Conservation (phyloP, 805 yeast genomes). For the Kodamaea kaohsiungensis region DNA sequence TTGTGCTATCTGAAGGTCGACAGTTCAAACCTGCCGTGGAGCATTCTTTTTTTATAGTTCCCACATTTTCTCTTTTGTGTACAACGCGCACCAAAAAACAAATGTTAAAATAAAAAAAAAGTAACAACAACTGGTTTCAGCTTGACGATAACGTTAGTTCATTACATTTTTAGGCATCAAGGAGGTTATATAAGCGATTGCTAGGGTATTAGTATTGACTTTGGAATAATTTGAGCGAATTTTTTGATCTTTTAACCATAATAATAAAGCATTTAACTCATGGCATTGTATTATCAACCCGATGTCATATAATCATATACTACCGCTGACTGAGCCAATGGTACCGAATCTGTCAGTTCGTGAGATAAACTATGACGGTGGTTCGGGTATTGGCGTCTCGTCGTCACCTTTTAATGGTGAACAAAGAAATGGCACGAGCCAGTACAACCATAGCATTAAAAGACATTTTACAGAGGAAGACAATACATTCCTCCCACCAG, state of each 20-base stretch:
- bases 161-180: not conserved
- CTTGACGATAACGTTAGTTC: not conserved
- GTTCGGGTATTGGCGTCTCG: not conserved
- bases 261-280: not conserved
- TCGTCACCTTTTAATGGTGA: conserved; percentile 4
- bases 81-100: conserved; percentile 1
- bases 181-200: not conserved
- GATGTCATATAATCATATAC: conserved; percentile 11
- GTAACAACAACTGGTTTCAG: not conserved
- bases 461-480: conserved; percentile 40
- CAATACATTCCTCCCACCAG: conserved; percentile 58
- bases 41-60: conserved; percentile 19
- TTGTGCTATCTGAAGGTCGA: conserved; percentile 38
- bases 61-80: not conserved
- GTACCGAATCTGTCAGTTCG: not conserved
- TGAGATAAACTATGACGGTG: not conserved
- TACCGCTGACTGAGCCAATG: conserved; percentile 7
- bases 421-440: not conserved
- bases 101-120: not conserved
- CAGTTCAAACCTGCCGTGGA: conserved; percentile 44
- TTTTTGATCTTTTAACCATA: not conserved
- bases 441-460: conserved; percentile 8
- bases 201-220: not conserved
- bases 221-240: too few species aligned
- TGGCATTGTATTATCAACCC: not conserved